Evolutionary conservation across 352 stramenopile genomes (phyloP), one percentile per base, ranked within the genome.

Genomic region (Thalassiosira mediterranea): DNA sequence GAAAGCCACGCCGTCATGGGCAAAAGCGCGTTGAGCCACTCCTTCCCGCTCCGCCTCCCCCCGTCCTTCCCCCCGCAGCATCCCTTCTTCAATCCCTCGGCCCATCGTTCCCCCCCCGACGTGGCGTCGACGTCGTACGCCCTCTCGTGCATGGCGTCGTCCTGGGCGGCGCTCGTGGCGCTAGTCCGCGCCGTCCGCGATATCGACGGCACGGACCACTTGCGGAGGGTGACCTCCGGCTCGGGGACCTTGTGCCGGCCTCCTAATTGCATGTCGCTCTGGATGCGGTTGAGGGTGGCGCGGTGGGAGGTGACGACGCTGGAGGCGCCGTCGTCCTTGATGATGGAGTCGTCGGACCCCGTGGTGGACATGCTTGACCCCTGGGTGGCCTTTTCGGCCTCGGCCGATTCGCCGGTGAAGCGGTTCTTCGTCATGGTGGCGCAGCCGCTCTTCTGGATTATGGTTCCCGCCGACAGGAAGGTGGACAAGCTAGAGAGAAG

Each of bases 1-100:
- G 37, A 60, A 0, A 87, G 53, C 77, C 77, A 89, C 2, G 51
- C 26, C 26, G 51, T 60, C 51, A 60, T 60, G 25, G 51, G 51
- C 1, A 60, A 21, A 21, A 60, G 46, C 11, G 28, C 3, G 4
- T 13, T 17, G 2, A 60, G 29, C 51, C 51, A 60, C 10, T 44
- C 26, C 28, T 46, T 60, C 4, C 7, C 26, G 13, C n/a, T n/a
- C n/a, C n/a, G n/a, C n/a, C n/a, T n/a, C n/a, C n/a, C n/a, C n/a
- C n/a, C n/a, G n/a, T n/a, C n/a, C n/a, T n/a, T n/a, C n/a, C n/a
- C 23, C 5, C 51, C 28, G 21, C 25, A 42, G 10, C 23, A 25
- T 29, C 29, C 42, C 3, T 34, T 29, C 17, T 60, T 60, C 17
- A 60, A 15, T n/a, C 46, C 13, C 29, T 23, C 4, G 4, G 28